A percentile compares a stretch with the other conserved stretches of the same genome.
These are phyloP conservation scores for Tulasnella sp. DNA, from an alignment of 768 basidiomycete genomes.

Conservation along the genomic window DNA sequence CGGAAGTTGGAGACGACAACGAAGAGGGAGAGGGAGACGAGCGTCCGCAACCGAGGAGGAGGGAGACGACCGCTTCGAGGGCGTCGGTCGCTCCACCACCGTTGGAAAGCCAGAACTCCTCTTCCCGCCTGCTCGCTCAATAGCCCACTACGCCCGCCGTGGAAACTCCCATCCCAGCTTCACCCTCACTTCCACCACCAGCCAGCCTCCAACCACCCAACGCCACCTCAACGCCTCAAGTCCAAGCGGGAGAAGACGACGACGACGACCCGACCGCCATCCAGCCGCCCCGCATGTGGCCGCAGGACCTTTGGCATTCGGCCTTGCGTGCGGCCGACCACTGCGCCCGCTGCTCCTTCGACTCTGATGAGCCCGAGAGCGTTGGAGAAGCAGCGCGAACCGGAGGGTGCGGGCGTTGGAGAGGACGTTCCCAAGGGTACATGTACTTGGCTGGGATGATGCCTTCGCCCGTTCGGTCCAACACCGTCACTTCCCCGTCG, in stretches of 20 bases:
- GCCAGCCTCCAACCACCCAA: background rate
- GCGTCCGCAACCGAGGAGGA: background rate
- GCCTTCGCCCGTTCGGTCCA: background rate
- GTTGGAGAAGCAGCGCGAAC: background rate
- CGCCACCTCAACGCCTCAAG: background rate
- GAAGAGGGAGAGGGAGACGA: background rate
- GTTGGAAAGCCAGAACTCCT: background rate
- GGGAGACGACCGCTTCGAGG: background rate
- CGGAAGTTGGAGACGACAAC: background rate
- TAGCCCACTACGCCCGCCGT: background rate
- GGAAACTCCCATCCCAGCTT: background rate
- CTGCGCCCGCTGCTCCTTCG: background rate
- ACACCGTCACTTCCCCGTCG: no score
- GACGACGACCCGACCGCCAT: background rate
- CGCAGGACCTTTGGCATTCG: no score
- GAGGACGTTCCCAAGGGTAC: slow-evolving; percentile 8
- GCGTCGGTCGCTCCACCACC: background rate
- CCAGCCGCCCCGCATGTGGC: background rate
- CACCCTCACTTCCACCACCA: background rate
- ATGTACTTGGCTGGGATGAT: slow-evolving; percentile 5
- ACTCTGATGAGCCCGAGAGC: background rate
- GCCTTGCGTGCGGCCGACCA: background rate
- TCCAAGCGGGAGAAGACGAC: background rate
- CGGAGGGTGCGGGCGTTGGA: background rate
- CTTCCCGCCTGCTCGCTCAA: background rate